These are phyloP conservation scores for Fusarium sp. DNA, from an alignment of 2,329 filamentous ascomycete genomes.

Conservation along the genomic window DNA sequence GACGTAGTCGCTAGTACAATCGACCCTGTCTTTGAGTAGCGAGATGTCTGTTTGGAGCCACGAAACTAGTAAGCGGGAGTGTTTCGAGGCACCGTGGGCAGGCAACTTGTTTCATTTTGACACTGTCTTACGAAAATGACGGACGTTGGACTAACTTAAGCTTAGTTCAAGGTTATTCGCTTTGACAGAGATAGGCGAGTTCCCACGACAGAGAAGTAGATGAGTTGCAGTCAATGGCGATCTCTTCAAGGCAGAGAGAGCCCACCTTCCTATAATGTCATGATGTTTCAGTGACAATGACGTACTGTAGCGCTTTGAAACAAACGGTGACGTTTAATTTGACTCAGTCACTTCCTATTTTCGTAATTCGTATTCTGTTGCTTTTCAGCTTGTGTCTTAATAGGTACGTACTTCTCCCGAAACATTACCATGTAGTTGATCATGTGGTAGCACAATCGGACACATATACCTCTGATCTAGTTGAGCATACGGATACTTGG, in stretches of 20 bases:
- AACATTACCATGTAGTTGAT: too few relatives aligned
- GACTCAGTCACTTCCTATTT: constrained; percentile 1
- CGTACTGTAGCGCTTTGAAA: constrained; percentile 1
- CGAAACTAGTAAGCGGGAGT: not conserved
- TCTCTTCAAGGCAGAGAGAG: not conserved
- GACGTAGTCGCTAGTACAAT: not conserved
- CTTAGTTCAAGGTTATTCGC: constrained; percentile 18
- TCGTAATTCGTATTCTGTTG: constrained; percentile 16
- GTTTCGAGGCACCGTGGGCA: not conserved
- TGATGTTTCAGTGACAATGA: constrained; percentile 12
- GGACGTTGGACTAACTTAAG: constrained; percentile 29
- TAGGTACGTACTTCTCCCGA: too few relatives aligned
- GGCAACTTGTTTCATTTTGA: constrained; percentile 25
- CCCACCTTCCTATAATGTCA: not conserved
- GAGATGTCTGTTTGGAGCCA: not conserved
- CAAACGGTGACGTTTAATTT: not conserved
- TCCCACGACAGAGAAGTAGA: not conserved
- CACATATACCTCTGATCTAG: too few relatives aligned
- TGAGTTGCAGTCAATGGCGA: not conserved
- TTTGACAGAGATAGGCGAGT: too few relatives aligned
- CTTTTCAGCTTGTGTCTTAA: not conserved
- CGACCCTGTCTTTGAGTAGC: not conserved
- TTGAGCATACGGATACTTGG: not conserved
- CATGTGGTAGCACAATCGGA: too few relatives aligned
- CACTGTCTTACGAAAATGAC: not conserved